Conservation (phyloP, 176 grass and related monocot genomes). For the Oryza australiensis region DNA sequence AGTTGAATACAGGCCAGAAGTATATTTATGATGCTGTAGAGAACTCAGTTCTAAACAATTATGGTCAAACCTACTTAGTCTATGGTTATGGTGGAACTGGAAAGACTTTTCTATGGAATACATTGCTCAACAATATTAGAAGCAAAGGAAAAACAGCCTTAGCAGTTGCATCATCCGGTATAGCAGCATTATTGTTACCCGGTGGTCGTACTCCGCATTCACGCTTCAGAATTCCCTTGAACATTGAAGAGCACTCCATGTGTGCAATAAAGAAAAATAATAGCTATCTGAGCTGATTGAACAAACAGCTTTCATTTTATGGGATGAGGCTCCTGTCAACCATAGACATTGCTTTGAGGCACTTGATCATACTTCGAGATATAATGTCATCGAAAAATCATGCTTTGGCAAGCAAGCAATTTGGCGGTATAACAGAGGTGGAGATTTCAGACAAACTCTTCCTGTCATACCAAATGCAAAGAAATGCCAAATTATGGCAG, state of each 20-base stretch:
- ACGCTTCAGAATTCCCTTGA: no score
- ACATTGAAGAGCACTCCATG: no score
- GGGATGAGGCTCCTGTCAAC: background rate
- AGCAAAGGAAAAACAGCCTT: background rate
- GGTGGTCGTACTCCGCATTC: no score
- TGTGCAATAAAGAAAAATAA: no score
- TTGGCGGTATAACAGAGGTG: background rate
- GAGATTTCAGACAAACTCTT: no score
- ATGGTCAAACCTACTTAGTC: no score
- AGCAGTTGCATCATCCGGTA: background rate
- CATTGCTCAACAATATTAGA: background rate
- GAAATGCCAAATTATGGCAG: background rate
- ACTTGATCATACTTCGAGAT: background rate
- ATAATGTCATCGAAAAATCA: background rate
- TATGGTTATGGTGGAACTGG: no score
- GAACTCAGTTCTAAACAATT: no score
- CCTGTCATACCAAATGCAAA: background rate
- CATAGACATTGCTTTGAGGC: background rate
- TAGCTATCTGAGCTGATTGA: no score
- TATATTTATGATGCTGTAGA: background rate
- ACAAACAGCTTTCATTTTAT: background rate
- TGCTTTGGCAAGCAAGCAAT: background rate
- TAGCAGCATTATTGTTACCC: background rate
- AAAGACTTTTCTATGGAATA: background rate
- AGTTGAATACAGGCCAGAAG: background rate